Conservation (phyloP, 768 basidiomycete genomes). For the Collybia sp. region DNA sequence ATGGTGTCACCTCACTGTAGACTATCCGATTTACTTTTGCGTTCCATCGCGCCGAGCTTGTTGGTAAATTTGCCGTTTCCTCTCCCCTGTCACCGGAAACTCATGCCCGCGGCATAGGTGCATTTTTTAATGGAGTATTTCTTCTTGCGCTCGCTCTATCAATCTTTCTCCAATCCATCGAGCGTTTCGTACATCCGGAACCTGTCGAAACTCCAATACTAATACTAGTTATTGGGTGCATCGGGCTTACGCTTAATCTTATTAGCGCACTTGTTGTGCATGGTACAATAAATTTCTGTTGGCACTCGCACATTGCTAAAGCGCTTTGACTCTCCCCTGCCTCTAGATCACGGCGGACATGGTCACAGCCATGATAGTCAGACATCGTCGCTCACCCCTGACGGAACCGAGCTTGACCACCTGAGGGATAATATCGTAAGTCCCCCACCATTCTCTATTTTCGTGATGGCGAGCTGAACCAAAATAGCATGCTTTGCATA, state of each 20-base stretch:
- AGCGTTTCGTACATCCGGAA: slow-evolving; percentile 47
- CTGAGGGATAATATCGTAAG: slow-evolving; percentile 26
- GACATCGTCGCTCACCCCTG: slow-evolving; percentile 1
- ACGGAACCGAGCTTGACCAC: slow-evolving; percentile 7
- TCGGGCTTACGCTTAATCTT: slow-evolving; percentile 44
- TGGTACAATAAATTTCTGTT: slow-evolving; percentile 20
- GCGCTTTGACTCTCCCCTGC: background rate
- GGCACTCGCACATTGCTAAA: background rate
- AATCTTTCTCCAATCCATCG: slow-evolving; percentile 45
- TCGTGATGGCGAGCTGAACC: background rate
- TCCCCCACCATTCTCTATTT: slow-evolving; percentile 2
- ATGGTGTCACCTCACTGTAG: slow-evolving; percentile 17
- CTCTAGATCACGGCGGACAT: slow-evolving; percentile 36
- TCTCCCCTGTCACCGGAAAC: background rate
- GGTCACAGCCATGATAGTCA: slow-evolving; percentile 31
- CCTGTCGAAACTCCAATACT: slow-evolving; percentile 35
- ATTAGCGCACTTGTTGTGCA: slow-evolving; percentile 46
- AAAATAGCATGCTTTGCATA: slow-evolving; percentile 42
- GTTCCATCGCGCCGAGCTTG: slow-evolving; percentile 51
- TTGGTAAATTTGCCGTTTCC: slow-evolving; percentile 34
- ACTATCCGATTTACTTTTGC: slow-evolving; percentile 49
- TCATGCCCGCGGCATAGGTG: slow-evolving; percentile 25
- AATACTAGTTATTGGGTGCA: slow-evolving; percentile 43
- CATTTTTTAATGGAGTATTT: slow-evolving; percentile 52
- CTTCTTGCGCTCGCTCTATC: slow-evolving; percentile 48